A percentile compares a stretch with the other conserved stretches of the same genome.
Conservation (phyloP, 2,329 filamentous ascomycete species). For the Alternaria sp. region DNA sequence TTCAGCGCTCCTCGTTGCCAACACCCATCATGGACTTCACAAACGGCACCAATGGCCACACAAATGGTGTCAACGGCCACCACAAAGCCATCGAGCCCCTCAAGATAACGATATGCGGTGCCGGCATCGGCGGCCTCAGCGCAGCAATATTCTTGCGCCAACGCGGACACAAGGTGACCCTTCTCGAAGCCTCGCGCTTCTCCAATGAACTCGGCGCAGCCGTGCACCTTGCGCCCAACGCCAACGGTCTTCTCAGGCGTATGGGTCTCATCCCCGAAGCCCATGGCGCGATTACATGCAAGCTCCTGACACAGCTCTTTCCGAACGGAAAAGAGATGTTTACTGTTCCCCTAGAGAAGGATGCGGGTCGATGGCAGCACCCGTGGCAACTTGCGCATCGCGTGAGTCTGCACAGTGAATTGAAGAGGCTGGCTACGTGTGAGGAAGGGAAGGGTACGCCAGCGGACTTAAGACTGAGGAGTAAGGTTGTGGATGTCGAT, state of each 20-base stretch:
- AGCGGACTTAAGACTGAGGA: conserved; percentile 53
- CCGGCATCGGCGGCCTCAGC: conserved; percentile 63
- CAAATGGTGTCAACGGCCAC: conserved; percentile 5
- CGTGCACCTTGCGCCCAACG: conserved; percentile 69
- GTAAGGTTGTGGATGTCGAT: conserved; percentile 57
- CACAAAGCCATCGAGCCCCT: conserved; percentile 33
- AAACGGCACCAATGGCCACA: conserved; percentile 8
- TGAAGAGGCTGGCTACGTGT: conserved; percentile 59
- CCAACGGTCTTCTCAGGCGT: conserved; percentile 63
- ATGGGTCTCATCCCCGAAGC: conserved; percentile 54
- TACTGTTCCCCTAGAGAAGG: conserved; percentile 47
- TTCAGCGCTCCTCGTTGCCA: background rate
- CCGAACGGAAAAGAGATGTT: conserved; percentile 48
- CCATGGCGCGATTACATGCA: conserved; percentile 47
- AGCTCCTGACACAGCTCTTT: conserved; percentile 50
- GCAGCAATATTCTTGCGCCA: conserved; percentile 63
- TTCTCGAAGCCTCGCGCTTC: conserved; percentile 59
- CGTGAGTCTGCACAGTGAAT: conserved; percentile 60
- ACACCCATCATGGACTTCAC: conserved; percentile 28
- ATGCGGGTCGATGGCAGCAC: conserved; percentile 60
- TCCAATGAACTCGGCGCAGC: conserved; percentile 67
- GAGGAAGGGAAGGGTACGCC: conserved; percentile 46
- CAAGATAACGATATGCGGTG: conserved; percentile 52
- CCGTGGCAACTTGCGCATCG: conserved; percentile 64
- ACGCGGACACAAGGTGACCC: conserved; percentile 37